Evolutionary conservation across 1,284 basidiomycete genomes (phyloP).

Genomic region (Ceraceosorus guamensis): DNA sequence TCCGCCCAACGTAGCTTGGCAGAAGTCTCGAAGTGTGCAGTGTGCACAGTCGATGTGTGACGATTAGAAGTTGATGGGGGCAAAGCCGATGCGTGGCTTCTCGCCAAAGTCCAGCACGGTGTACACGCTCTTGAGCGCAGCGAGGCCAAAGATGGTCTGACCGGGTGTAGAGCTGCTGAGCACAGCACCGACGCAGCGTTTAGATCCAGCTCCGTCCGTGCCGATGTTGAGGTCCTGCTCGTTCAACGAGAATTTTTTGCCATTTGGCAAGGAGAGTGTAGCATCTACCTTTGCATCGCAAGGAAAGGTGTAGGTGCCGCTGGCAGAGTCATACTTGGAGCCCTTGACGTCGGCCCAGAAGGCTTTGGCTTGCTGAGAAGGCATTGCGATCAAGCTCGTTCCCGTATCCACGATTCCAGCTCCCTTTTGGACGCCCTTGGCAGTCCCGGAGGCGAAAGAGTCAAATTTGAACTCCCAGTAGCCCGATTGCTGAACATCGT

Average conservation of each 20-base stretch:
- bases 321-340: constrained; percentile 1
- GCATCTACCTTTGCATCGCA: constrained; percentile 6
- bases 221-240: constrained; percentile 8
- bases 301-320: constrained; percentile 6
- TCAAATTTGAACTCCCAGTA: constrained; percentile 10
- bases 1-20: too few species aligned
- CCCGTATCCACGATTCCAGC: constrained; percentile 12
- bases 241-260: constrained; percentile 5
- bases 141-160: constrained; percentile 7
- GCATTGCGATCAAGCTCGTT: constrained; percentile 9
- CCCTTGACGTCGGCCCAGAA: constrained; percentile 9
- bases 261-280: constrained; percentile 5
- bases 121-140: constrained; percentile 7
- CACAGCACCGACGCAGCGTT: constrained; percentile 7
- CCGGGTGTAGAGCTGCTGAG: constrained; percentile 4
- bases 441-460: background rate
- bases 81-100: constrained; percentile 3
- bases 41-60: background rate
- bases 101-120: constrained; percentile 4
- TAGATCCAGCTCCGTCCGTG: background rate
- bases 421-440: background rate
- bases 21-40: too few species aligned
- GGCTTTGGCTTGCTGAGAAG: constrained; percentile 1
- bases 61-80: background rate
- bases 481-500: constrained; percentile 1